phyloP scores from a whole-genome alignment of 2,329 filamentous ascomycete genomes.

The Cladorrhinum sp. region DNA sequence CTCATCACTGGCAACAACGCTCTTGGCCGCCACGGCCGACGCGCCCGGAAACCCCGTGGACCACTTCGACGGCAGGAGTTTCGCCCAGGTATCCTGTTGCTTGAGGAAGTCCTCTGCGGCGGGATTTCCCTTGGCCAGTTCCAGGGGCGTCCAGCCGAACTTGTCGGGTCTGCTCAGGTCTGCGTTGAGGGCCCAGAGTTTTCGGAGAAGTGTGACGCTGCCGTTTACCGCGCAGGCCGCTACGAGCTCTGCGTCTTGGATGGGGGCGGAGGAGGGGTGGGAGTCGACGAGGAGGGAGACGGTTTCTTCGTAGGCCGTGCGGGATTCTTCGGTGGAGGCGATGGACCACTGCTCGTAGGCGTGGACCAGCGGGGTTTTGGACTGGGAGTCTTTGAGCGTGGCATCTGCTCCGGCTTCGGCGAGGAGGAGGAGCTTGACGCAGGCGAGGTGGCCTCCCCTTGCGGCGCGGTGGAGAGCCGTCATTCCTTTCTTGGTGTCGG shows the following conservation, averaged over 20 bases:
- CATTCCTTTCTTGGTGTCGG: constrained; percentile 20
- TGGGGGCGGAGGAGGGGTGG: no score
- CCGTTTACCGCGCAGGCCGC: constrained; percentile 23
- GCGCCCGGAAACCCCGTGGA: constrained; percentile 4
- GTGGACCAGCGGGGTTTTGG: constrained; percentile 15
- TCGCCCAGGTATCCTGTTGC: constrained; percentile 17
- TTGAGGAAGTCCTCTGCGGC: constrained; percentile 19
- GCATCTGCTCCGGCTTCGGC: constrained; percentile 13
- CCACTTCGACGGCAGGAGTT: constrained; percentile 18
- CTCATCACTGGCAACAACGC: not conserved
- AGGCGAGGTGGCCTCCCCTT: constrained; percentile 12
- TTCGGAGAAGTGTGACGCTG: constrained; percentile 15
- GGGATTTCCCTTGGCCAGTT: constrained; percentile 13
- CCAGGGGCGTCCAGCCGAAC: constrained; percentile 26
- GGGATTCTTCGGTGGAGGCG: constrained; percentile 7
- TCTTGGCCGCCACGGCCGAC: constrained; percentile 3
- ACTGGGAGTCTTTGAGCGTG: constrained; percentile 8
- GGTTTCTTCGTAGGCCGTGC: constrained; percentile 3
- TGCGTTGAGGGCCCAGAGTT: constrained; percentile 14
- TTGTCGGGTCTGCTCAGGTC: constrained; percentile 20
- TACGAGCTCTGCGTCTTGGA: constrained; percentile 15
- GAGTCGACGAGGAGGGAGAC: no score
- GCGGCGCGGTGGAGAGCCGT: constrained; percentile 24
- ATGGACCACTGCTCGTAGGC: constrained; percentile 22
- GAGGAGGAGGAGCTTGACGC: constrained; percentile 16